Conservation (phyloP, 345 rosid genomes). For the Pistacia vera region DNA sequence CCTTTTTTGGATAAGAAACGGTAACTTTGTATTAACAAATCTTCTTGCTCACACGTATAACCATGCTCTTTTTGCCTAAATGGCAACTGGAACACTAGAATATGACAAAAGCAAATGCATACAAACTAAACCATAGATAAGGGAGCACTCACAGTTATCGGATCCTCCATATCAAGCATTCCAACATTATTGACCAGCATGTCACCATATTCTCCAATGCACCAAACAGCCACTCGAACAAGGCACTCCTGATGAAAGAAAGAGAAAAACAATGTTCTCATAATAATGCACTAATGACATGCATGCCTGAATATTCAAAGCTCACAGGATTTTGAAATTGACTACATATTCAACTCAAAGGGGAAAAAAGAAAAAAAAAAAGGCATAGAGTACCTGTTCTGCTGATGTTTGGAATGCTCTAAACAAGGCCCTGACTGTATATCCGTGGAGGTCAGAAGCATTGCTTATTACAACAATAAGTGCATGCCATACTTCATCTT, state of each 20-base stretch:
- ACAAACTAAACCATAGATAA: slow-evolving; percentile 20
- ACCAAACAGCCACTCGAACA: slow-evolving; percentile 97
- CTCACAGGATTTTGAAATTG: slow-evolving; percentile 22
- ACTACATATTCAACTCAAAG: slow-evolving; percentile 13
- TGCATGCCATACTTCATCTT: slow-evolving; percentile 98
- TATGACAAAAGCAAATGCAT: slow-evolving; percentile 14
- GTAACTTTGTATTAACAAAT: background rate
- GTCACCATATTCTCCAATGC: slow-evolving; percentile 99
- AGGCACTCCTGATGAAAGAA: slow-evolving; percentile 73
- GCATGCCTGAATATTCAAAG: slow-evolving; percentile 26
- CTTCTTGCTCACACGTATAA: background rate
- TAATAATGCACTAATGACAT: slow-evolving; percentile 4
- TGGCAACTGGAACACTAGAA: background rate
- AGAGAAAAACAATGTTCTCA: slow-evolving; percentile 23
- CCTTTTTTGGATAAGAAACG: background rate
- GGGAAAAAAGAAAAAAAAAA: slow-evolving; percentile 13
- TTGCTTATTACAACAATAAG: slow-evolving; percentile 93
- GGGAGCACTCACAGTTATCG: slow-evolving; percentile 71
- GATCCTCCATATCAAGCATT: slow-evolving; percentile 86
- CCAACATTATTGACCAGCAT: slow-evolving; percentile 86
- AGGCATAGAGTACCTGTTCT: slow-evolving; percentile 65
- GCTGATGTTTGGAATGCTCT: slow-evolving; percentile 71
- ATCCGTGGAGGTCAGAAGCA: slow-evolving; percentile 96
- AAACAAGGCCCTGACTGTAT: slow-evolving; percentile 84
- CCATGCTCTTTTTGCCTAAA: slow-evolving; percentile 1